Base-by-base conservation (phyloP, 192 early-diverging fungal species). In the Rhizoclosmatium globosum region DNA sequence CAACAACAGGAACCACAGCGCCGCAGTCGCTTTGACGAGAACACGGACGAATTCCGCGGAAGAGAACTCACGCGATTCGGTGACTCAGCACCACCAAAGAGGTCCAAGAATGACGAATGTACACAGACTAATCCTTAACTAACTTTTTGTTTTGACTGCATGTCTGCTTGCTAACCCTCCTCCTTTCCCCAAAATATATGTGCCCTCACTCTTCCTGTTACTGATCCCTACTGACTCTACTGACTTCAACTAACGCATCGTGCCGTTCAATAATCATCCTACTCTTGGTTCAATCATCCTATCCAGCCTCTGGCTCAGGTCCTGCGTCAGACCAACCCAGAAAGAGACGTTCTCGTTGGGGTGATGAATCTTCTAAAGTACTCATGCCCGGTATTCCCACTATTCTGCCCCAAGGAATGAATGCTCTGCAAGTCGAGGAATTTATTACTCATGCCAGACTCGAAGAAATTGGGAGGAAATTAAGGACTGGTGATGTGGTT, bases 281-380 rank as follows among this genome's bases (percentile, higher is more conserved):
- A 42, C 41, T 66, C 11, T n/a, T 47, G 41, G 65, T 56, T 17
- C 9, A 64, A n/a, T n/a, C n/a, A n/a, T n/a, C n/a, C n/a, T n/a
- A n/a, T n/a, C n/a, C n/a, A n/a, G n/a, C 41, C 65, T 11, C 71
- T 61, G 17, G 23, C 62, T 31, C 73, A 48, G 15, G n/a, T 17
- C n/a, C 61, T 47, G 56, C 82, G 61, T 82, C 83, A 81, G 83
- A 82, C 41, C 68, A 81, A 58, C 66, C 85, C 4, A 45, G 83
- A 3, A 84, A 93, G 60, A 88, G 93, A 70, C 92, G 88, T 68
- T 95, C 92, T 82, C 92, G 97, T n/a, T 99, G 97, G 97, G 96
- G 95, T 46, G 89, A 89, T 47, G 89, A 89, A 19, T 89, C 93
- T 44, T 80, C 89, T 23, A 93, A 93, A 71, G 86, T 94, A 41